Percentiles rank a stretch among this genome's conserved stretches.
Conservation (phyloP, 495 filamentous ascomycete genomes). For the Aspergillus mulundensis region DNA sequence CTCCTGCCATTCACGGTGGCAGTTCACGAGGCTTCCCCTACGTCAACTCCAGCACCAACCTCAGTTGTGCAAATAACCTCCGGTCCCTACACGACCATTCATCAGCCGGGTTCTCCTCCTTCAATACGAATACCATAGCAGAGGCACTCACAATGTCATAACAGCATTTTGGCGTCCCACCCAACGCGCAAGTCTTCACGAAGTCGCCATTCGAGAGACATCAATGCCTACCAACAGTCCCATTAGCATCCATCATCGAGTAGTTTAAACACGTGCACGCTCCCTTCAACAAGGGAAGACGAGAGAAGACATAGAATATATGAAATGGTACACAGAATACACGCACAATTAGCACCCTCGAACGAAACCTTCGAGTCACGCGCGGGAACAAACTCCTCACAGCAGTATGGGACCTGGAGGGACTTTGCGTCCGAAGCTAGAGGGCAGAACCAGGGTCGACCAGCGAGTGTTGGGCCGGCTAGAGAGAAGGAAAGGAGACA, state of each 20-base stretch:
- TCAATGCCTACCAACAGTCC: constrained; percentile 7
- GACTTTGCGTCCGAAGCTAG: constrained; percentile 33
- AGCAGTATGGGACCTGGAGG: constrained; percentile 38
- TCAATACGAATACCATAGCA: not conserved
- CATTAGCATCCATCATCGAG: not conserved
- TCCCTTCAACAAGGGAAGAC: not conserved
- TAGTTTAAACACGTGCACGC: not conserved
- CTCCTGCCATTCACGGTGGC: not conserved
- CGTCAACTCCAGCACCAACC: not conserved
- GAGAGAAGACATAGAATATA: not conserved
- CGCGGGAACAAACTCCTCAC: constrained; percentile 24
- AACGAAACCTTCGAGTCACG: constrained; percentile 21
- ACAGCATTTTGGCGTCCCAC: constrained; percentile 15
- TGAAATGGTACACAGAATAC: not conserved
- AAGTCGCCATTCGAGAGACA: not conserved
- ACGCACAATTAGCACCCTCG: constrained; percentile 30
- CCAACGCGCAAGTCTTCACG: constrained; percentile 10
- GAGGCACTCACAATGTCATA: constrained; percentile 18
- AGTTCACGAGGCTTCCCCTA: not conserved
- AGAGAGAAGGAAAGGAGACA: constrained; percentile 22
- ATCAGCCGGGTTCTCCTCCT: not conserved
- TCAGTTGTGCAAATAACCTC: constrained; percentile 9
- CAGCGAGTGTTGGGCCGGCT: constrained; percentile 19
- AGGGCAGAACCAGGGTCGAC: constrained; percentile 29
- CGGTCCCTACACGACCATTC: not conserved